These are phyloP conservation scores for Bimuria novae-zelandiae DNA, from an alignment of 2,329 filamentous ascomycete genomes.

Conservation along the genomic window DNA sequence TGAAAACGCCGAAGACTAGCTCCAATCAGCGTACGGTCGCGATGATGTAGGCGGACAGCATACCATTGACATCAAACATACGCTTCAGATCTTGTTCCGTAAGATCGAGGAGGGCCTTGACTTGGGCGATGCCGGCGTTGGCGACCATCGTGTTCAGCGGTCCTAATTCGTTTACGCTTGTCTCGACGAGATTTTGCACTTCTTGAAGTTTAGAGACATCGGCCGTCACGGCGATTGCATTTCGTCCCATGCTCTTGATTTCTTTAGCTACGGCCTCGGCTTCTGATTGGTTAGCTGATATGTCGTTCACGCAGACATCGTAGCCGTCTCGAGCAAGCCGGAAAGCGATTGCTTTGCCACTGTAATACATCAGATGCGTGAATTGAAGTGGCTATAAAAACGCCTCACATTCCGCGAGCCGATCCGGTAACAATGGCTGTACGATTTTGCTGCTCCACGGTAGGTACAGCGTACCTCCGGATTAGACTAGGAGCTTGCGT, in stretches of 20 bases:
- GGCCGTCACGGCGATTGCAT: conserved; percentile 60
- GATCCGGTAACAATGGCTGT: conserved; percentile 48
- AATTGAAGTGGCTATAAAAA: neutral
- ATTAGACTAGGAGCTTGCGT: conserved; percentile 22
- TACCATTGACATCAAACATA: conserved; percentile 66
- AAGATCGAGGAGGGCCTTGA: conserved; percentile 61
- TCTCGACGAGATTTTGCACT: conserved; percentile 59
- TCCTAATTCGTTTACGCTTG: conserved; percentile 59
- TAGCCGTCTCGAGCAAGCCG: conserved; percentile 69
- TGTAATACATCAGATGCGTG: conserved; percentile 29
- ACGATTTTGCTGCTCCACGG: conserved; percentile 23
- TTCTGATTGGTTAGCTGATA: conserved; percentile 56
- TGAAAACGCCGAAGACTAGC: conserved; percentile 63
- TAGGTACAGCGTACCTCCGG: conserved; percentile 32
- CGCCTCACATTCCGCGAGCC: conserved; percentile 44
- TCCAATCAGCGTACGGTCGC: neutral
- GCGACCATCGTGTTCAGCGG: conserved; percentile 60
- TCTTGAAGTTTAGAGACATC: conserved; percentile 64
- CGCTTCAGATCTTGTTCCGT: conserved; percentile 61
- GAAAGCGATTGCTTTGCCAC: conserved; percentile 66
- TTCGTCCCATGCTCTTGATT: conserved; percentile 57
- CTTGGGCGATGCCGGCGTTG: conserved; percentile 66
- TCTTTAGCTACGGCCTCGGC: conserved; percentile 60
- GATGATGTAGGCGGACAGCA: no score
- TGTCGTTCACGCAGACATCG: conserved; percentile 68